Evolutionary conservation across 352 stramenopile genomes (phyloP).

Genomic region (Phytopythium ostracodes): DNA sequence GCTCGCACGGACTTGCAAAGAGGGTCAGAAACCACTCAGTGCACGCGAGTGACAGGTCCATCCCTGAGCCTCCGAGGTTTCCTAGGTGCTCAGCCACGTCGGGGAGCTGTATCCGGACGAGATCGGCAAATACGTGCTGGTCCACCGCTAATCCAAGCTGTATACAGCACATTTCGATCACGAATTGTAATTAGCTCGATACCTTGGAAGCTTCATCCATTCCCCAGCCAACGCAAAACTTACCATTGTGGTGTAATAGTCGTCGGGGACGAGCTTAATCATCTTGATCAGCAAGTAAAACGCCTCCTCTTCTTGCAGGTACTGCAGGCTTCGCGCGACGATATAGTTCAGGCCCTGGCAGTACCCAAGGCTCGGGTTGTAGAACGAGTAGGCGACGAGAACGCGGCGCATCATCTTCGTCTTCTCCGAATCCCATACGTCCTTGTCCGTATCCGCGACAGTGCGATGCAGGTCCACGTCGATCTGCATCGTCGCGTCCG

Average conservation of each 20-base stretch:
- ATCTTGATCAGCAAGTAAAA: conserved; percentile 86
- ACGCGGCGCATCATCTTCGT: conserved; percentile 71
- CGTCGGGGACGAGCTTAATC: conserved; percentile 70
- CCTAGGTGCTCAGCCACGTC: conserved; percentile 61
- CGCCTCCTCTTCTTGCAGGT: conserved; percentile 63
- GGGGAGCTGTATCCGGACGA: conserved; percentile 73
- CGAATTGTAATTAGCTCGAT: background rate
- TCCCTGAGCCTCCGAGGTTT: conserved; percentile 71
- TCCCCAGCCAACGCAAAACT: conserved; percentile 2
- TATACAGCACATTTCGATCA: conserved; percentile 1
- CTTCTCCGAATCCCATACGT: conserved; percentile 60
- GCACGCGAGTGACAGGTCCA: conserved; percentile 83
- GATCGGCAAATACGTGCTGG: conserved; percentile 84
- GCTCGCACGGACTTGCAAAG: conserved; percentile 77
- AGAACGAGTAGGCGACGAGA: conserved; percentile 80
- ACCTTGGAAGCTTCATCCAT: background rate
- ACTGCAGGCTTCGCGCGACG: conserved; percentile 63
- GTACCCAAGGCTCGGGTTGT: conserved; percentile 81
- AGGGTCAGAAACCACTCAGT: conserved; percentile 88
- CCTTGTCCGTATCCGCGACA: conserved; percentile 57
- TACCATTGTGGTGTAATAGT: conserved; percentile 89
- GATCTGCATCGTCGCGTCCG: conserved; percentile 76
- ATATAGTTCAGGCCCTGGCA: conserved; percentile 90
- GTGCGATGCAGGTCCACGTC: conserved; percentile 82
- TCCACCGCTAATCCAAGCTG: conserved; percentile 82